A percentile compares a stretch with the other conserved stretches of the same genome.
Conservation (phyloP, 768 basidiomycete species). For the Kwoniella mangroviensis region DNA sequence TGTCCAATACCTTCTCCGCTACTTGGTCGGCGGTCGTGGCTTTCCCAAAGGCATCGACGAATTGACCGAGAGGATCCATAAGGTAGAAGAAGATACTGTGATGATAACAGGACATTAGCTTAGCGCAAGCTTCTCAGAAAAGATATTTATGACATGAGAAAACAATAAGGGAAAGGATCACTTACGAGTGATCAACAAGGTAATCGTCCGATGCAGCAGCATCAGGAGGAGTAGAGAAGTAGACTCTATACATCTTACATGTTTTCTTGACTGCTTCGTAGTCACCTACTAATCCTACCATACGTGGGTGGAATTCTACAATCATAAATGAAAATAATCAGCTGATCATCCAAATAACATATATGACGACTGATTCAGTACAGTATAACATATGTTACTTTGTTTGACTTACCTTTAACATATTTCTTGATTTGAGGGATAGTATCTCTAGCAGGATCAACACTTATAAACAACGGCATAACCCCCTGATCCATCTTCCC, state of each 20-base stretch:
- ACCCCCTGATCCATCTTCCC: slow-evolving; percentile 57
- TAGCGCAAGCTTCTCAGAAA: no score
- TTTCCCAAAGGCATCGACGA: slow-evolving; percentile 97
- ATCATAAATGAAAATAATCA: slow-evolving; percentile 9
- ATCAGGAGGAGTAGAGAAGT: slow-evolving; percentile 88
- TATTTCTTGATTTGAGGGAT: slow-evolving; percentile 61
- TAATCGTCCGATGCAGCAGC: slow-evolving; percentile 84
- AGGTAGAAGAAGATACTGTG: slow-evolving; percentile 94
- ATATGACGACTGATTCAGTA: no score
- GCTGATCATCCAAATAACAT: neutral
- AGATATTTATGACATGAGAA: no score
- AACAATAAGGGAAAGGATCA: neutral
- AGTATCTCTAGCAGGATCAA: slow-evolving; percentile 93
- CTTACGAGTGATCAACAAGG: slow-evolving; percentile 75
- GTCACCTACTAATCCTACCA: slow-evolving; percentile 85
- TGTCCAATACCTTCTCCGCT: slow-evolving; percentile 56
- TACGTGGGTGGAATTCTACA: slow-evolving; percentile 88
- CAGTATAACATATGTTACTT: no score
- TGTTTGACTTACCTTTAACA: slow-evolving; percentile 57
- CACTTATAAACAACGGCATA: slow-evolving; percentile 91
- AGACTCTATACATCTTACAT: slow-evolving; percentile 95
- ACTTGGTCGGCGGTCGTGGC: slow-evolving; percentile 72
- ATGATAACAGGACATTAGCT: slow-evolving; percentile 45
- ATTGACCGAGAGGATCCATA: slow-evolving; percentile 92
- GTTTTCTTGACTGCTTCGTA: slow-evolving; percentile 81